Conservation (phyloP, 257 asterid species). For the Solanum pinnatisectum region DNA sequence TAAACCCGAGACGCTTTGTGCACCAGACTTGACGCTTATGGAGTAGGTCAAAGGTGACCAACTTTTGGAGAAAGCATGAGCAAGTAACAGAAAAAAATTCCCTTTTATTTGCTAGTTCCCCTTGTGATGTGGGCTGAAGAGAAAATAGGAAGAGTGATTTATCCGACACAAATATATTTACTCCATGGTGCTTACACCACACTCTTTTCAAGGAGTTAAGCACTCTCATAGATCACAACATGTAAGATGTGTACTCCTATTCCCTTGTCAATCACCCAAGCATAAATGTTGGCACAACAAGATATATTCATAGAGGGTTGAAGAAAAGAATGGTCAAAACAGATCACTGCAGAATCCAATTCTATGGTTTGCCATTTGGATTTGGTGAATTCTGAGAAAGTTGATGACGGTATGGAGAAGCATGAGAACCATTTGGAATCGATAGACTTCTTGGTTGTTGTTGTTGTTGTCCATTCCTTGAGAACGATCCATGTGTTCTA, state of each 20-base stretch:
- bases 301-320: conserved; percentile 7
- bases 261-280: conserved; percentile 16
- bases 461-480: conserved; percentile 53
- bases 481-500: conserved; percentile 35
- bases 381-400: conserved; percentile 66
- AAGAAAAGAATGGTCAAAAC: conserved; percentile 19
- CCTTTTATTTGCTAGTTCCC: background rate
- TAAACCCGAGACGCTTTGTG: background rate
- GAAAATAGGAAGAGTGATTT: background rate
- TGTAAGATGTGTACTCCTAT: conserved; percentile 4
- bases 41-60: background rate
- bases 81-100: background rate
- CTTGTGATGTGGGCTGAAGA: background rate
- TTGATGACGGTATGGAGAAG: conserved; percentile 59
- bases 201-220: conserved; percentile 17
- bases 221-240: conserved; percentile 2
- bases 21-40: too few species aligned
- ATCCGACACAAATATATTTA: conserved; percentile 2
- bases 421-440: conserved; percentile 49
- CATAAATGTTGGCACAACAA: conserved; percentile 7
- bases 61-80: background rate
- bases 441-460: conserved; percentile 61
- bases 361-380: conserved; percentile 48
- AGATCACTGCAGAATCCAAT: background rate
- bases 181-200: conserved; percentile 19